These are phyloP conservation scores for Grosmannia penicillata DNA, from an alignment of 2,329 filamentous ascomycete species.

Conservation along the genomic window DNA sequence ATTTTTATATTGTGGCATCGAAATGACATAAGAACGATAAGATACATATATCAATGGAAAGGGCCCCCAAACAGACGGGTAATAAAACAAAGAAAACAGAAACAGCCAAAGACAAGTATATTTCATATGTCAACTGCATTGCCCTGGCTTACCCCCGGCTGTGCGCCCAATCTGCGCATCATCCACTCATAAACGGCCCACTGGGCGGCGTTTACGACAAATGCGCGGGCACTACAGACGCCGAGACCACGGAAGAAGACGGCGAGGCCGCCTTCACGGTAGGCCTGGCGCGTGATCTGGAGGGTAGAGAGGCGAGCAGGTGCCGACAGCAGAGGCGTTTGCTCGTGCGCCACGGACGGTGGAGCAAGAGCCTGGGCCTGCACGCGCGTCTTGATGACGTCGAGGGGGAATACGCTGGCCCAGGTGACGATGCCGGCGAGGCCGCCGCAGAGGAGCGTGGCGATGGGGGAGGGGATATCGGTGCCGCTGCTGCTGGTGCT, in stretches of 20 bases:
- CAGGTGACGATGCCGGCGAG: conserved; percentile 79
- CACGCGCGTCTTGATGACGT: conserved; percentile 85
- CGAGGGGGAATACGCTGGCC: conserved; percentile 80
- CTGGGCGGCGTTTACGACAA: conserved; percentile 84
- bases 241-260: conserved; percentile 63
- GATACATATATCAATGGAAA: too few species aligned
- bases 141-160: neutral
- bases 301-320: conserved; percentile 33
- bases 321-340: neutral
- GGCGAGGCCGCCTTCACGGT: conserved; percentile 42
- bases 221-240: conserved; percentile 73
- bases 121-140: too few species aligned
- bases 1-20: too few species aligned
- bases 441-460: conserved; percentile 69
- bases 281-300: conserved; percentile 50
- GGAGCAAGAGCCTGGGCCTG: conserved; percentile 48
- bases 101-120: too few species aligned
- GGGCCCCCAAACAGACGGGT: too few species aligned
- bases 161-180: conserved; percentile 40
- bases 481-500: neutral
- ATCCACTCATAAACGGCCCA: conserved; percentile 89
- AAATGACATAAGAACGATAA: too few species aligned
- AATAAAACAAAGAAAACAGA: too few species aligned
- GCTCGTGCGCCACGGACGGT: conserved; percentile 6
- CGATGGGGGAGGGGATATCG: conserved; percentile 19